Evolutionary conservation across 768 basidiomycete genomes (phyloP).

Genomic region (Russula emetica): DNA sequence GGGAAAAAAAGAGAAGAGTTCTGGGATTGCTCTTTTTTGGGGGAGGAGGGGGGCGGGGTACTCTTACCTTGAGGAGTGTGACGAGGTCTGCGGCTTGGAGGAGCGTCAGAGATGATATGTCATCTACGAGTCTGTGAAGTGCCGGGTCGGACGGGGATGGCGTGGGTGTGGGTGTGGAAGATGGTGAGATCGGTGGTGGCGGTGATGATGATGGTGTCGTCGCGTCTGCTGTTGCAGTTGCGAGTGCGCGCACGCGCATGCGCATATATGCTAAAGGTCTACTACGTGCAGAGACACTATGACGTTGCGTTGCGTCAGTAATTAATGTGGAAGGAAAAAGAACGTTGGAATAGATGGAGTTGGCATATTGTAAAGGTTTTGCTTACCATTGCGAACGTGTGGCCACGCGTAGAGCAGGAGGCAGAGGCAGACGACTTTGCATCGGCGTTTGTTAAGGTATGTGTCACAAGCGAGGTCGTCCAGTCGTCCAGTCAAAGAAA

Average conservation of each 20-base stretch:
- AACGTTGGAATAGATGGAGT: too few species aligned
- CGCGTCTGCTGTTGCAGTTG: slow-evolving; percentile 46
- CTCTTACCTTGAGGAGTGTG: slow-evolving; percentile 72
- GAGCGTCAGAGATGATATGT: slow-evolving; percentile 83
- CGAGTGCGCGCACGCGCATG: slow-evolving; percentile 15
- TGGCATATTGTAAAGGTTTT: too few species aligned
- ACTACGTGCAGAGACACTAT: slow-evolving; percentile 6
- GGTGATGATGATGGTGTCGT: slow-evolving; percentile 36
- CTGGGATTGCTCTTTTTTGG: not conserved
- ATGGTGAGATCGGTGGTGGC: slow-evolving; percentile 35
- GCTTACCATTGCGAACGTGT: slow-evolving; percentile 8
- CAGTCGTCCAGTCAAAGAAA: too few species aligned
- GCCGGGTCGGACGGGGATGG: slow-evolving; percentile 50
- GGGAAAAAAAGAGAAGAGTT: too few species aligned
- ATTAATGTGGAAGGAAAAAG: not conserved
- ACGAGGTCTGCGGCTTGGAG: slow-evolving; percentile 96
- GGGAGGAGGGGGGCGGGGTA: too few species aligned
- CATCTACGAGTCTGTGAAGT: slow-evolving; percentile 82
- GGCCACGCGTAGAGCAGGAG: slow-evolving; percentile 1
- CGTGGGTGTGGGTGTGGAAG: slow-evolving; percentile 34
- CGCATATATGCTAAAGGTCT: not conserved
- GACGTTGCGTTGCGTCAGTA: not conserved
- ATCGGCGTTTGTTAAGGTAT: not conserved
- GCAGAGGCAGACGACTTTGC: slow-evolving; percentile 2
- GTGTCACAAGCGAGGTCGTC: too few species aligned